A percentile compares a stretch with the other conserved stretches of the same genome.
Evolutionary conservation across 495 filamentous ascomycete species (phyloP).

Genomic region (Cudoniella acicularis): DNA sequence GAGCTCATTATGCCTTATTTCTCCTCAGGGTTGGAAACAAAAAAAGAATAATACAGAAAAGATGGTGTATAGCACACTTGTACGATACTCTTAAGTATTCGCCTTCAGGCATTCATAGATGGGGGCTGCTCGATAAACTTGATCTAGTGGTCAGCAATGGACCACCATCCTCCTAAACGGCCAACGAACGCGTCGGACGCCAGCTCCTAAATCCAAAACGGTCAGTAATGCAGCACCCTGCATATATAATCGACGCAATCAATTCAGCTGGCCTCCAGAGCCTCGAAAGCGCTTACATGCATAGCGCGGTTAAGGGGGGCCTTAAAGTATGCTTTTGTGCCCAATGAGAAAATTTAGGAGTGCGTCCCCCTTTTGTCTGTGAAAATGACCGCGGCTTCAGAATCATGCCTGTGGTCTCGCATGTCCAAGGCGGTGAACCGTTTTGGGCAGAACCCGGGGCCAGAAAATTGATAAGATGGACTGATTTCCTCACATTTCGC

Average conservation of each 20-base stretch:
- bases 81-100: neutral
- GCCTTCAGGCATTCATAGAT: neutral
- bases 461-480: conserved; percentile 16
- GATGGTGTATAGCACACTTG: neutral
- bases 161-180: neutral
- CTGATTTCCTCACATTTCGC: conserved; percentile 17
- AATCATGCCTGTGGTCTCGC: conserved; percentile 5
- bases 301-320: conserved; percentile 17
- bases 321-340: conserved; percentile 3
- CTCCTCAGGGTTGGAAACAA: neutral
- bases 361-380: conserved; percentile 17
- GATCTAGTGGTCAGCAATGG: neutral
- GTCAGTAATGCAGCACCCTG: neutral
- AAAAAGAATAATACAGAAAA: neutral
- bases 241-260: neutral
- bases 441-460: conserved; percentile 6
- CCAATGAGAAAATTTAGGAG: conserved; percentile 9
- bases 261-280: neutral
- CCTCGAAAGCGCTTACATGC: conserved; percentile 18
- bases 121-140: neutral
- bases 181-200: neutral
- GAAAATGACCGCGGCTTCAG: conserved; percentile 18
- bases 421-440: conserved; percentile 5
- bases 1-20: conserved; percentile 4
- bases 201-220: neutral